Evolutionary conservation across 2,329 filamentous ascomycete species (phyloP), one percentile per base, ranked within the genome.

Genomic region (Fusarium redolens): DNA sequence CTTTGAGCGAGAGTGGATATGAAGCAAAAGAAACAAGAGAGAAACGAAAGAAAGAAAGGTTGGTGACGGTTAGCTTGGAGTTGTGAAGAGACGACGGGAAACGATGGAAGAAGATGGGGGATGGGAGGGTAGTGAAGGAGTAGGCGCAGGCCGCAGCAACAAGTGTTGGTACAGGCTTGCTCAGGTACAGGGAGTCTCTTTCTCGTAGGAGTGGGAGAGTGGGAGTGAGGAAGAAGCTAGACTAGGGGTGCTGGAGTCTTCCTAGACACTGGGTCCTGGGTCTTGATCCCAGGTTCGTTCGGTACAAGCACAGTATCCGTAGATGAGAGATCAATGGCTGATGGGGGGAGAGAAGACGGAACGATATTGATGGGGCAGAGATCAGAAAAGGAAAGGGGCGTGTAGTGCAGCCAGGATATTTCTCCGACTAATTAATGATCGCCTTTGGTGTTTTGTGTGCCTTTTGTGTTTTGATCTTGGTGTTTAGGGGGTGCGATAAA

Each of bases 381-480:
- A 43, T 58, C 58, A 56, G 33, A 61, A 40, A 59, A 60, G 56
- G 65, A 65, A 63, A 48, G 56, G 66, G 61, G 65, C 37, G 64
- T 65, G 61, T 65, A 30, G 66, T 57, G 59, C 59, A 35, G 59
- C 72, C 61, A 59, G 62, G 58, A 65, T 72, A 75, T 74, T 74
- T 73, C 74, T 74, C 74, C 74, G 68, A 58, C 57, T 52, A 69
- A 75, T 77, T 65, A 74, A 54, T 64, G 72, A 74, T 75, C 63
- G 68, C 50, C 55, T 62, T 41, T 68, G 57, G 50, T 69, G 57
- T 69, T 68, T 69, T 69, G 65, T 37, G 28, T 44, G 40, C 60
- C 68, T 56, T 60, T 37, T 51, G 47, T 59, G 61, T 66, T 61
- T 43, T 56, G 52, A 30, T 51, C 31, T 8, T 30, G 30, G 35